These are phyloP conservation scores for Phytophthora brassicae DNA, from an alignment of 352 stramenopile species.

Conservation along the genomic window DNA sequence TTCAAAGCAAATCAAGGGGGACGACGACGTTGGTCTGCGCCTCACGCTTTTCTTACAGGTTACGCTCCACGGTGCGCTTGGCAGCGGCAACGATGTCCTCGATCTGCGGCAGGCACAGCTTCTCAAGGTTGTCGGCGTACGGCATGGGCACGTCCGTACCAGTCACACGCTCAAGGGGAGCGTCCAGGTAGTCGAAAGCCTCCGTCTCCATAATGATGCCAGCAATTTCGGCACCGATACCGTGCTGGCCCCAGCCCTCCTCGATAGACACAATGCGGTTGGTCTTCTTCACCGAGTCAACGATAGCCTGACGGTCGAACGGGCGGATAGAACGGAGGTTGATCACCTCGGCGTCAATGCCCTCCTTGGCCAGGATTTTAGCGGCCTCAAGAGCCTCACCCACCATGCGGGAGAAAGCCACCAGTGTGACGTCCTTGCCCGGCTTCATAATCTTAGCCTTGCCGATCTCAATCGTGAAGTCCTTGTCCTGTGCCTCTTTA, in stretches of 20 bases:
- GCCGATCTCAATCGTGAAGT: conserved; percentile 98
- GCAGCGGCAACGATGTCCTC: conserved; percentile 93
- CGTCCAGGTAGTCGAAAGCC: conserved; percentile 99
- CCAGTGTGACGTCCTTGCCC: conserved; percentile 97
- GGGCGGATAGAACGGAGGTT: conserved; percentile 94
- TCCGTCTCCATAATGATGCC: conserved; percentile 98
- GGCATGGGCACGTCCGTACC: conserved; percentile 99
- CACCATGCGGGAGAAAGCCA: conserved; percentile 97
- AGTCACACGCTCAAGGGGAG: conserved; percentile 96
- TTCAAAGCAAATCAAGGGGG: conserved; percentile 24
- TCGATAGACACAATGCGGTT: conserved; percentile 97
- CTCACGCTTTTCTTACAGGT: conserved; percentile 54
- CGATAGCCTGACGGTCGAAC: conserved; percentile 97
- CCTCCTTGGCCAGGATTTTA: conserved; percentile 92
- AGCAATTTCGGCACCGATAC: conserved; percentile 97
- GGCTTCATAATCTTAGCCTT: conserved; percentile 99
- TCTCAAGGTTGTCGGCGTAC: conserved; percentile 97
- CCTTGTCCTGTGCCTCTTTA: conserved; percentile 95
- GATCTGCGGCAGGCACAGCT: conserved; percentile 93
- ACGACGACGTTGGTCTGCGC: conserved; percentile 16
- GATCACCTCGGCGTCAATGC: conserved; percentile 96
- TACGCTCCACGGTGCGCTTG: conserved; percentile 84
- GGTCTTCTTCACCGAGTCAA: conserved; percentile 98
- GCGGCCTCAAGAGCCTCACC: conserved; percentile 96
- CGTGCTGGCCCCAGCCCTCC: conserved; percentile 96